phyloP scores from a whole-genome alignment of 2,329 filamentous ascomycete genomes.

The Colletotrichum melonis region DNA sequence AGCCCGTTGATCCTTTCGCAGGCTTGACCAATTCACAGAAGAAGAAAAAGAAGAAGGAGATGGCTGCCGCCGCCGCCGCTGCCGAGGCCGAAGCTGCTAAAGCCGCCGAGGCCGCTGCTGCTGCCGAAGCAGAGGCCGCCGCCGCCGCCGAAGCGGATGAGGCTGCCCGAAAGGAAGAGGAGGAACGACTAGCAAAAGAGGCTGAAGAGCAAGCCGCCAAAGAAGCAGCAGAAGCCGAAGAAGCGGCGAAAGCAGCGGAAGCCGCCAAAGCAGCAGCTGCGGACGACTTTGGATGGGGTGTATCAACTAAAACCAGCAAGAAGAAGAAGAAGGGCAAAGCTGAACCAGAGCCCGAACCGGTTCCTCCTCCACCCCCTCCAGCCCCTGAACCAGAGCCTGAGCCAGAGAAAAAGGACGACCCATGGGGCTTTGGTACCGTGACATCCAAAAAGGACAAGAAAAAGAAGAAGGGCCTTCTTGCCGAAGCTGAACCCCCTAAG shows the following conservation, averaged over 20 bases:
- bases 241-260: constrained; percentile 28
- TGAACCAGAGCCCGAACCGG: constrained; percentile 29
- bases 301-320: constrained; percentile 42
- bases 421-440: constrained; percentile 38
- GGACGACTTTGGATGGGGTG: constrained; percentile 34
- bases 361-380: constrained; percentile 28
- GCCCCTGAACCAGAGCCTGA: constrained; percentile 40
- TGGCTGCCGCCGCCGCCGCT: constrained; percentile 22
- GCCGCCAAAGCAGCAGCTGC: constrained; percentile 37
- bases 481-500: constrained; percentile 37
- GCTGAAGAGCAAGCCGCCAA: constrained; percentile 48
- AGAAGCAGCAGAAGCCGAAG: constrained; percentile 33
- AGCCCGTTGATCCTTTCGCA: constrained; percentile 47
- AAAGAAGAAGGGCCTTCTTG: constrained; percentile 46
- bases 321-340: constrained; percentile 45
- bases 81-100: constrained; percentile 17
- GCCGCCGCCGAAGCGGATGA: constrained; percentile 53
- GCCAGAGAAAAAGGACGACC: constrained; percentile 36
- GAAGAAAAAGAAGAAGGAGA: constrained; percentile 43
- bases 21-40: constrained; percentile 44
- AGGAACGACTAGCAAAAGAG: constrained; percentile 48
- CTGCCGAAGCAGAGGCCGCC: constrained; percentile 37
- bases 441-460: constrained; percentile 51
- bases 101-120: constrained; percentile 7
- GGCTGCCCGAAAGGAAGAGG: constrained; percentile 40